A percentile compares a stretch with the other conserved stretches of the same genome.
These are phyloP conservation scores for Dactylellina drechsleri DNA, from an alignment of 2,329 filamentous ascomycete species.

Conservation along the genomic window DNA sequence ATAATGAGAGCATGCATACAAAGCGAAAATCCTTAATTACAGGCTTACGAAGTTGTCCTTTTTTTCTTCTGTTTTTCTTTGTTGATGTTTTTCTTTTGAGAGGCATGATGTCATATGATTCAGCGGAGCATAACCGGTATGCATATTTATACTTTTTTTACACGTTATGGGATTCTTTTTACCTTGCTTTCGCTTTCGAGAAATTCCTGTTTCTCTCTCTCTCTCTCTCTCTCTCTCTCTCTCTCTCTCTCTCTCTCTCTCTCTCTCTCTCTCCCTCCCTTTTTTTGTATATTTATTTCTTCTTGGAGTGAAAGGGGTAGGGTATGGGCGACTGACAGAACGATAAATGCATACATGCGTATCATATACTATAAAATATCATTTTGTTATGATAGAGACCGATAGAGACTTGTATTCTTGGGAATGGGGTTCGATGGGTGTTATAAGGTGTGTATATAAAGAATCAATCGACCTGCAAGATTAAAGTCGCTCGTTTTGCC, in stretches of 20 bases:
- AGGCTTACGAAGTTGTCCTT: conserved; percentile 4
- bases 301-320: neutral
- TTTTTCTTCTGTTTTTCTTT: conserved; percentile 3
- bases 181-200: conserved; percentile 5
- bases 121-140: conserved; percentile 16
- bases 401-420: neutral
- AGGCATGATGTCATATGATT: neutral
- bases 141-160: conserved; percentile 9
- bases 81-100: no score
- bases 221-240: conserved; percentile 12
- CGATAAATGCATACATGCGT: conserved; percentile 7
- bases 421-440: neutral
- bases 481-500: no score
- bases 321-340: neutral
- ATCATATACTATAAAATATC: no score
- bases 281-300: conserved; percentile 27
- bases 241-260: conserved; percentile 10
- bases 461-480: no score
- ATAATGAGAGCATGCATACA: conserved; percentile 36
- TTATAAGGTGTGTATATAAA: neutral
- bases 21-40: conserved; percentile 11
- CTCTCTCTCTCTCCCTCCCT: conserved; percentile 1
- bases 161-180: neutral
- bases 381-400: no score
- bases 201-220: conserved; percentile 12